Evolutionary conservation across 768 basidiomycete genomes (phyloP).

Genomic region (Cyclocybe cylindracea): DNA sequence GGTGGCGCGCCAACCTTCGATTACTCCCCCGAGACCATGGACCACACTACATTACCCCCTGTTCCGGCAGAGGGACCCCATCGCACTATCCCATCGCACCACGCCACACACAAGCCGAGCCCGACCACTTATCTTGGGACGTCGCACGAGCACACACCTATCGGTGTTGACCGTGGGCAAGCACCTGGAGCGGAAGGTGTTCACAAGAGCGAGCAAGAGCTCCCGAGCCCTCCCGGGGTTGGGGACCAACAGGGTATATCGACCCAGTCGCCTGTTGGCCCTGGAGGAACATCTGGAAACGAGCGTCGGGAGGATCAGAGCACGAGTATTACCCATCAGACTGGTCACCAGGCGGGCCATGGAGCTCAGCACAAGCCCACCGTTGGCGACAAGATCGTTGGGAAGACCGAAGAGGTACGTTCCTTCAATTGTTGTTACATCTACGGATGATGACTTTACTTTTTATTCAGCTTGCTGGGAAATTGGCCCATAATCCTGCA

Average conservation of each 20-base stretch:
- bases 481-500: conserved; percentile 45
- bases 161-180: background rate
- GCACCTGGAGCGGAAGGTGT: too few species aligned
- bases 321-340: background rate
- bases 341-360: background rate
- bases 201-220: too few species aligned
- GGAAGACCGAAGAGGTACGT: conserved; percentile 58
- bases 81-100: conserved; percentile 7
- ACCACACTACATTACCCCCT: conserved; percentile 23
- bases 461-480: conserved; percentile 46
- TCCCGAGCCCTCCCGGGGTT: too few species aligned
- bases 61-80: conserved; percentile 13
- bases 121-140: background rate
- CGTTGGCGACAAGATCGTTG: conserved; percentile 53
- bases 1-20: conserved; percentile 30
- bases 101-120: background rate
- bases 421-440: background rate
- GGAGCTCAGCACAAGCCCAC: conserved; percentile 39
- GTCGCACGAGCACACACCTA: background rate
- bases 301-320: too few species aligned
- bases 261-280: too few species aligned
- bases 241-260: too few species aligned
- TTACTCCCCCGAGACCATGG: conserved; percentile 41
- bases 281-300: too few species aligned
- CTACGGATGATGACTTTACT: background rate